Base-by-base conservation (phyloP, 768 basidiomycete genomes). In the Cystofilobasidium capitatum region DNA sequence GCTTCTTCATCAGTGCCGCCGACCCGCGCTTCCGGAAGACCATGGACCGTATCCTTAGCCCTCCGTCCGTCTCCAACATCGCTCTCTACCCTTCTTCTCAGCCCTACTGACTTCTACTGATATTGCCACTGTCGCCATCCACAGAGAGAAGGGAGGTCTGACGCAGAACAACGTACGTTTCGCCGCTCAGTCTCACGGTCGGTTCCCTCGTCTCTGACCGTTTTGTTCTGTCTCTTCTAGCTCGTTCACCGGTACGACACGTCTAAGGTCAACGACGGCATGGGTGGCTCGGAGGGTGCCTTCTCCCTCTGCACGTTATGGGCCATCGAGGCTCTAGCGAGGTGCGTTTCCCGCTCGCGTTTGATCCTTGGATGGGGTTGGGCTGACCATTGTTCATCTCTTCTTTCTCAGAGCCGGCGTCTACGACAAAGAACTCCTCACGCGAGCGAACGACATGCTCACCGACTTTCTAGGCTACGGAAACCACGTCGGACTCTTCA, bases 221-320 rank as follows among this genome's bases (percentile, higher is more conserved):
- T 33, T 5, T 5, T 22, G 51, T n/a, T n/a, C n/a, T n/a, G 44
- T 60, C 44, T 31, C 13, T 66, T 13, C 0, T 31, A 86, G 72
- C 82, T 91, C 12, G 88, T 91, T 7, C 93, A 87, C 74, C 85
- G 93, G 9, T 97, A 97, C 76, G 91, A 98, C 74, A 86, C 88
- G 13, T 78, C 76, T 31, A 88, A 88, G 75, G 85, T 89, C 0
- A 86, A 88, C 67, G 94, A 97, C 72, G 94, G 94, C 8, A 90
- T 97, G 14, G 92, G 93, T 1, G 92, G 93, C 1, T 90, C 94
- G 70, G 93, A 96, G 77, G 93, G 93, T 1, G 58, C 69, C 6
- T 96, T 97, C 78, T 90, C 89, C 69, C 79, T 98, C 57, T 91
- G 90, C 58, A 75, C 78, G 0, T 65, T 77, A 3, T 76, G 88